phyloP scores from a whole-genome alignment of 495 filamentous ascomycete species.

The Acidomyces sp. region DNA sequence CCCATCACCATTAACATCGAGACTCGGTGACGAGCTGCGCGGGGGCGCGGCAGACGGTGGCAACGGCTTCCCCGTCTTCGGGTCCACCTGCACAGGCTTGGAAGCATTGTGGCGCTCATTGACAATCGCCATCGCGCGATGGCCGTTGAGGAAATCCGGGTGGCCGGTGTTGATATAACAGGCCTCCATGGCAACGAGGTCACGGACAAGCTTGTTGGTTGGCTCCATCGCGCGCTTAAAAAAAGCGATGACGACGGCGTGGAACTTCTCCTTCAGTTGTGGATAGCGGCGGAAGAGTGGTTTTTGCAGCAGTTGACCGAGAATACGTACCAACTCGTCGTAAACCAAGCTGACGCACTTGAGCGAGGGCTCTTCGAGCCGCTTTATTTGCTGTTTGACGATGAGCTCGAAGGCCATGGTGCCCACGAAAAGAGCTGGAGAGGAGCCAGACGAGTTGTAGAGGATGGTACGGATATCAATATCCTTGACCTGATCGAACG shows the following conservation, averaged over 20 bases:
- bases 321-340: conserved; percentile 92
- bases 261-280: conserved; percentile 88
- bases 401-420: conserved; percentile 96
- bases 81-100: conserved; percentile 93
- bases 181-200: conserved; percentile 88
- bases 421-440: conserved; percentile 92
- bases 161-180: conserved; percentile 98
- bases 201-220: conserved; percentile 89
- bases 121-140: conserved; percentile 87
- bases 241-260: conserved; percentile 83
- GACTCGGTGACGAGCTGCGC: conserved; percentile 53
- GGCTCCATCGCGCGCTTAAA: conserved; percentile 98
- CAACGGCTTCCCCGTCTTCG: conserved; percentile 94
- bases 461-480: conserved; percentile 93
- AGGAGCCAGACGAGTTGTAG: conserved; percentile 93
- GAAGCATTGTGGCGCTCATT: conserved; percentile 69
- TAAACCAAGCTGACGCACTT: conserved; percentile 97
- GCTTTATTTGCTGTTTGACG: conserved; percentile 96
- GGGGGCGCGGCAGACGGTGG: conserved; percentile 48
- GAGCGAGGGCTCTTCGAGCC: conserved; percentile 87
- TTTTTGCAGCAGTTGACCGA: conserved; percentile 79
- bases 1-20: conserved; percentile 32
- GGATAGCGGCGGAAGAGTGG: conserved; percentile 87
- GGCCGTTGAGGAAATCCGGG: conserved; percentile 94
- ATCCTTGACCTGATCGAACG: conserved; percentile 95